Base-by-base conservation (phyloP, 2,329 filamentous ascomycete species). In the Clonostachys byssicola region DNA sequence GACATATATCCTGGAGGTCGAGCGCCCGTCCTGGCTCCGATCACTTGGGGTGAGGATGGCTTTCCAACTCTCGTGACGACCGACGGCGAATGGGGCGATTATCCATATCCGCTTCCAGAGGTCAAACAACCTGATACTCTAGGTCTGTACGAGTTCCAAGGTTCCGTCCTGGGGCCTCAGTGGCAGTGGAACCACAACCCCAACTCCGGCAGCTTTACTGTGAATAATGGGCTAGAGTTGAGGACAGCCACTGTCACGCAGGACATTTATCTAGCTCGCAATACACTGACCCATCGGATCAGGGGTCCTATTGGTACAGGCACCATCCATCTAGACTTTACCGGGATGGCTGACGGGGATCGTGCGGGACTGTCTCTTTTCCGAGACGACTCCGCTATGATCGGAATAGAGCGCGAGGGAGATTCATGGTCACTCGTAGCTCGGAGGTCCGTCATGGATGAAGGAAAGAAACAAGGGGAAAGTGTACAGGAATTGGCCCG, bases 131-230 rank as follows among this genome's bases (percentile, higher is more conserved):
- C 48, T 42, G 51, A 57, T 23, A 52, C 56, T 3, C 65, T 64
- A 0, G 75, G 81, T 47, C 46, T 23, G 5, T 50, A 54, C 5
- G 20, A 4, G 13, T 58, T 57, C 13, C 34, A 49, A 0, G 72
- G 71, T 1, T 51, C 62, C 0, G 49, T 57, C 1, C 60, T 81
- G 1, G 58, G 66, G 9, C 63, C 66, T 0, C 62, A 72, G 17
- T 82, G 77, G 75, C 77, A 82, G 56, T 83, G 77, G 77, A 83
- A 82, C 56, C 78, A 82, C 53, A 81, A 82, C 56, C 78, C 79
- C 0, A 75, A 82, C 50, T 67, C 61, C 12, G 62, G 56, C 5
- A 73, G 69, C 20, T 82, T 62, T 57, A 57, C 56, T 10, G 63
- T 78, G 12, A 68, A 62, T 12, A 47, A 44, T 12, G 55, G 56